phyloP scores from a whole-genome alignment of 1,284 basidiomycete species.

The Salmacisia buchloeana region DNA sequence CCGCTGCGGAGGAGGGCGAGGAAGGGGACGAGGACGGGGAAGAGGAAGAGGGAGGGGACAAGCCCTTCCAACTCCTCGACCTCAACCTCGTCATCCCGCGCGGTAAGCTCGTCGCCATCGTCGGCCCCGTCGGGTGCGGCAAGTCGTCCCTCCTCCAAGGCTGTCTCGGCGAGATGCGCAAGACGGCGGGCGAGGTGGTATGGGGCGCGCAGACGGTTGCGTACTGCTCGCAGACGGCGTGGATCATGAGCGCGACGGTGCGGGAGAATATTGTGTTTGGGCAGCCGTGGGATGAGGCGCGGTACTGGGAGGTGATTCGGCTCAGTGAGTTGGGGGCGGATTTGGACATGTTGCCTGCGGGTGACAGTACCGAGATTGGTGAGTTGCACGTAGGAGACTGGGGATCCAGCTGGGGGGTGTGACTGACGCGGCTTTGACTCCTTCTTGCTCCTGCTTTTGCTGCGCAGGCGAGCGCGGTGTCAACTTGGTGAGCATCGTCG shows the following conservation, averaged over 20 bases:
- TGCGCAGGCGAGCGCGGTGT: constrained; percentile 2
- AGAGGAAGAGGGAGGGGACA: constrained; percentile 15
- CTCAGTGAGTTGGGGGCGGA: constrained; percentile 55
- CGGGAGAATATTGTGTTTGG: constrained; percentile 57
- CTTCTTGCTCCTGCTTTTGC: background rate
- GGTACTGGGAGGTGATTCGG: constrained; percentile 49
- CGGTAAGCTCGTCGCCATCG: constrained; percentile 25
- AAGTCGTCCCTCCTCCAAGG: constrained; percentile 46
- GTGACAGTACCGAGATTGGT: constrained; percentile 62
- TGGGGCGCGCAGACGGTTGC: constrained; percentile 55
- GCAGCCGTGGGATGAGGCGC: constrained; percentile 55
- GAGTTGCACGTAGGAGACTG: constrained; percentile 57
- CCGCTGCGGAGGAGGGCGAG: background rate
- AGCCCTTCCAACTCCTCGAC: constrained; percentile 35
- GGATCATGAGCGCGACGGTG: constrained; percentile 79
- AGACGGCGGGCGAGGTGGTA: constrained; percentile 29
- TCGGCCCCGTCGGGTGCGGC: constrained; percentile 47
- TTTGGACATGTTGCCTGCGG: constrained; percentile 66
- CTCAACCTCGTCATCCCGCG: constrained; percentile 27
- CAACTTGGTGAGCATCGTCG: constrained; percentile 27
- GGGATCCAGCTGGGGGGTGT: background rate
- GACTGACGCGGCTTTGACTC: background rate
- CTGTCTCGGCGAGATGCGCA: constrained; percentile 46
- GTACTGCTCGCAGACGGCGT: constrained; percentile 78
- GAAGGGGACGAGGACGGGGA: constrained; percentile 13